Percentiles rank a stretch among this genome's conserved stretches.
Conservation (phyloP, 495 filamentous ascomycete species). For the Extremus antarcticus region DNA sequence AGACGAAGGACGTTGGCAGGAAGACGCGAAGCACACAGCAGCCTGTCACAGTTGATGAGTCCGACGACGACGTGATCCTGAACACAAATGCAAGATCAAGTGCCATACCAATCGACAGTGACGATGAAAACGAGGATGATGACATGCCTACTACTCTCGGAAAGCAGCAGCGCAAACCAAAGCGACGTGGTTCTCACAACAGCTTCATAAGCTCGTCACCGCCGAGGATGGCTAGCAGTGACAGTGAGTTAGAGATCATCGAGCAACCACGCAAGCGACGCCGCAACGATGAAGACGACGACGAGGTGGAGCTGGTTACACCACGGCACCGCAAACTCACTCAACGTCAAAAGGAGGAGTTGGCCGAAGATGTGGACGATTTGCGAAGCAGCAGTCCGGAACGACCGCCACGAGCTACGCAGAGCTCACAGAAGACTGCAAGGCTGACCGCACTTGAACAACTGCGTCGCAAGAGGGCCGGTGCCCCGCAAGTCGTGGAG, state of each 20-base stretch:
- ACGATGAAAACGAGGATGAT: conserved; percentile 14
- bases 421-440: conserved; percentile 10
- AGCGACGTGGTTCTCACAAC: background rate
- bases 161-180: conserved; percentile 6
- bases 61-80: conserved; percentile 10
- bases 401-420: conserved; percentile 8
- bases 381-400: conserved; percentile 21
- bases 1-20: background rate
- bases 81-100: background rate
- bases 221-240: conserved; percentile 8
- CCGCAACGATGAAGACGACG: conserved; percentile 20
- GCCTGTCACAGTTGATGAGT: conserved; percentile 3
- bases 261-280: background rate
- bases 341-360: conserved; percentile 26
- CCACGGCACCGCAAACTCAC: conserved; percentile 2
- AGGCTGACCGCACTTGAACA: conserved; percentile 25
- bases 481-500: conserved; percentile 6
- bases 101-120: conserved; percentile 3
- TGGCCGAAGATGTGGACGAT: conserved; percentile 30
- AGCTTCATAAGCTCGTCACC: conserved; percentile 17
- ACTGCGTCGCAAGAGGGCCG: conserved; percentile 23
- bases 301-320: conserved; percentile 17
- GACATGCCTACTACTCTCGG: conserved; percentile 18
- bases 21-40: conserved; percentile 1
- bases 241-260: conserved; percentile 20